Evolutionary conservation across 768 basidiomycete genomes (phyloP), one percentile per base, ranked within the genome.

Genomic region (Leccinum incarnatum): DNA sequence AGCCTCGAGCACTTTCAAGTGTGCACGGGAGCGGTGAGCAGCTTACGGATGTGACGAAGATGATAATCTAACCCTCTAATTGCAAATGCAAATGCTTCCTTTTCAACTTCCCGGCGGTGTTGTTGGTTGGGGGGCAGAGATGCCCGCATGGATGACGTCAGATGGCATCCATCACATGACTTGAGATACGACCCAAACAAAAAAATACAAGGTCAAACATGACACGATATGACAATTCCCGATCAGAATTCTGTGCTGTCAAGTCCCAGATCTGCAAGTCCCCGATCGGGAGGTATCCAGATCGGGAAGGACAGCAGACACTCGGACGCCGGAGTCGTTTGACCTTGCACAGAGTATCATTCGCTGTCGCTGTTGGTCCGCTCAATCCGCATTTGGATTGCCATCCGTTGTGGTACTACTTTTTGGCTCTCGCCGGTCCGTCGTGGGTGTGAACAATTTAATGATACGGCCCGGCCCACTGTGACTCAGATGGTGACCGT

Each of bases 181-280:
- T 45, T 12, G 10, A 12, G 54, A 58, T 58, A 57, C 51, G 40
- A 49, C 30, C 51, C 56, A 66, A 65, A 63, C 46, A 66, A 4
- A 30, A 53, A 40, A 57, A 65, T 54, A 62, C 64, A 69, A 53
- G 51, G 30, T 56, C 63, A 65, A 61, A 69, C 27, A 63, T 25
- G 53, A n/a, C 51, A 63, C 29, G 60, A 61, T 48, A 59, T 47
- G 59, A 59, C 61, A 45, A 67, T 64, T 52, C 66, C 71, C 71
- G 72, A 72, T 72, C 71, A 72, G 65, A 72, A 74, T 72, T 74
- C 71, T 67, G 59, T 58, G 25, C 59, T 71, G 70, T 74, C 68
- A 45, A 45, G 42, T 45, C 19, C 42, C 42, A 57, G 68, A 72
- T 72, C 72, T 64, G 51, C 64, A 32, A 1, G 29, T 21, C 60